phyloP scores from a whole-genome alignment of 1,284 basidiomycete species.

The Leccinum idahoense region DNA sequence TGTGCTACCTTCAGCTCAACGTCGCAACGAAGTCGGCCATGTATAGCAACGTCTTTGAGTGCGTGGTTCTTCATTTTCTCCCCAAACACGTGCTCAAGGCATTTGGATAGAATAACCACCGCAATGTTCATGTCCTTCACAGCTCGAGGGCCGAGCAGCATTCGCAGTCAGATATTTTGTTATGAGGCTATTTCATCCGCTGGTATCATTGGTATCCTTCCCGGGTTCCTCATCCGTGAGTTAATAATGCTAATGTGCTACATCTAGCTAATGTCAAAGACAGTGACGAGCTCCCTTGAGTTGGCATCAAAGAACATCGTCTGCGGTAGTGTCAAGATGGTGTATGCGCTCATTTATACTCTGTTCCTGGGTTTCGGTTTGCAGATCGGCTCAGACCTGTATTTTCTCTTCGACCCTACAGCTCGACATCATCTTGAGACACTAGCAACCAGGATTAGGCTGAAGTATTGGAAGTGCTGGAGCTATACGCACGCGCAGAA shows the following conservation, averaged over 20 bases:
- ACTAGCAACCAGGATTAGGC: constrained; percentile 43
- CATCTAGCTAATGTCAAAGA: constrained; percentile 13
- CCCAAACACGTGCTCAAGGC: constrained; percentile 13
- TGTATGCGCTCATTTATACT: constrained; percentile 85
- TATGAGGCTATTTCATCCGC: constrained; percentile 84
- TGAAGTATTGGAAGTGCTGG: constrained; percentile 53
- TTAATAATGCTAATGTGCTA: constrained; percentile 12
- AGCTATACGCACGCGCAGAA: constrained; percentile 65
- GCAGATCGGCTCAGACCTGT: constrained; percentile 83
- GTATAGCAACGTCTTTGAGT: constrained; percentile 89
- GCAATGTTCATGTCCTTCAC: constrained; percentile 78
- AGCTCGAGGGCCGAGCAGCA: constrained; percentile 74
- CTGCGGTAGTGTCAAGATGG: constrained; percentile 85
- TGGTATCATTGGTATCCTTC: constrained; percentile 76
- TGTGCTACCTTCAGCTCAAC: constrained; percentile 66
- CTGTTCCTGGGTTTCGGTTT: constrained; percentile 87
- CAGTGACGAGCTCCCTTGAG: constrained; percentile 83
- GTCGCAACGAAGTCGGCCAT: constrained; percentile 70
- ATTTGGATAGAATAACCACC: constrained; percentile 61
- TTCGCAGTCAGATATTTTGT: constrained; percentile 72
- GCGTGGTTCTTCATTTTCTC: constrained; percentile 27
- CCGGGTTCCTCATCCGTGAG: constrained; percentile 78
- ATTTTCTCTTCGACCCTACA: constrained; percentile 67
- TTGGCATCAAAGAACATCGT: constrained; percentile 86
- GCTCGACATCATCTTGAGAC: constrained; percentile 50